A percentile compares a stretch with the other conserved stretches of the same genome.
phyloP scores from a whole-genome alignment of 2,329 filamentous ascomycete species.

The Metarhizium robertsii region DNA sequence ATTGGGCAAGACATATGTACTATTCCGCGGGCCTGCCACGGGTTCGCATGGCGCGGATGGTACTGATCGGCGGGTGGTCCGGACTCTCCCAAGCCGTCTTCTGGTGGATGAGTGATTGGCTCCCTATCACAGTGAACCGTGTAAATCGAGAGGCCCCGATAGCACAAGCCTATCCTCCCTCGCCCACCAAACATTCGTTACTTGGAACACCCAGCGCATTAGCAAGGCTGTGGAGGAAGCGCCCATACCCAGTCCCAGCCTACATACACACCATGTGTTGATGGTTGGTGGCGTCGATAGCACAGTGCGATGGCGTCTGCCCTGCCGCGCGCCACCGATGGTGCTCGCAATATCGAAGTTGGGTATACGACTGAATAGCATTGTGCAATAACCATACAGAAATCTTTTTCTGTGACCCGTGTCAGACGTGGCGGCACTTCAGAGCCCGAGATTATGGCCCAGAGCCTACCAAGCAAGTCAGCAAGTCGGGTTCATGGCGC shows the following conservation, averaged over 20 bases:
- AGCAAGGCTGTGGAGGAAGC: neutral
- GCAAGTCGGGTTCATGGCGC: neutral
- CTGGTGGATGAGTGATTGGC: neutral
- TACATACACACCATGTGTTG: neutral
- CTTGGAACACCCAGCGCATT: neutral
- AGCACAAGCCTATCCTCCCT: neutral
- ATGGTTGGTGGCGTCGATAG: neutral
- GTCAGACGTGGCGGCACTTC: neutral
- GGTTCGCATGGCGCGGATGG: neutral
- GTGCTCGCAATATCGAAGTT: neutral
- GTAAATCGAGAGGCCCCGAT: neutral
- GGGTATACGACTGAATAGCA: neutral
- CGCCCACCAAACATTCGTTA: neutral
- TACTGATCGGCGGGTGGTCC: neutral
- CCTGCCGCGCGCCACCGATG: no score
- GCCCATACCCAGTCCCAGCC: no score
- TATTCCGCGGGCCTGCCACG: neutral
- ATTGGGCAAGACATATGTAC: neutral
- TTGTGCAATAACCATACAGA: neutral
- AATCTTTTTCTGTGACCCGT: neutral
- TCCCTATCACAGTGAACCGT: neutral
- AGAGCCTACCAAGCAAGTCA: neutral
- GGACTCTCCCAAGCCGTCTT: neutral
- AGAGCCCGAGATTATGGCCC: no score
- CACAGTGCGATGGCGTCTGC: neutral